Evolutionary conservation across 345 rosid genomes (phyloP).

Genomic region (Heritiera fomes): DNA sequence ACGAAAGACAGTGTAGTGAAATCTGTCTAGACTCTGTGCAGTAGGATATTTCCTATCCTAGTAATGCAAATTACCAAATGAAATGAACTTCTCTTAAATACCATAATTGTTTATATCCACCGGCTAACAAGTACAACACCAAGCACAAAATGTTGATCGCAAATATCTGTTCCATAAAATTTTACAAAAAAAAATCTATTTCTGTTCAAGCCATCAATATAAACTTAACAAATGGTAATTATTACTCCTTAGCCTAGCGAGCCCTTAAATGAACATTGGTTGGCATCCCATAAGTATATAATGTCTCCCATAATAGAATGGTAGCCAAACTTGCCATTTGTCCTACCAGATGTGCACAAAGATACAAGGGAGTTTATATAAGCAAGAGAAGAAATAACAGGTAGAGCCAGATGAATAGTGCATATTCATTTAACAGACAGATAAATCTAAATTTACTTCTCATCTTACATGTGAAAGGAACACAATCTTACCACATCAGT

Average conservation of each 20-base stretch:
- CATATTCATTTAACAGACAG: not conserved
- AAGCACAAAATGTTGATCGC: conserved; percentile 7
- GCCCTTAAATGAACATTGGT: not conserved
- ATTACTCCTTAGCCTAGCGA: not conserved
- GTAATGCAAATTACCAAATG: not conserved
- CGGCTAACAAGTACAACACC: not conserved
- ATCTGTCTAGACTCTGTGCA: not conserved
- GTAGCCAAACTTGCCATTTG: not conserved
- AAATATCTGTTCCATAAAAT: not conserved
- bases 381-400: not conserved
- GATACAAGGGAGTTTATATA: not conserved
- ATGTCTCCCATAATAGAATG: conserved; percentile 16
- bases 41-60: not conserved
- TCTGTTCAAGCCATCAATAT: not conserved
- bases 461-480: conserved; percentile 15
- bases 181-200: not conserved
- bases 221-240: not conserved
- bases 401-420: not conserved
- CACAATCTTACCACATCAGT: conserved; percentile 77
- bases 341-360: not conserved
- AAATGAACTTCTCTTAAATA: not conserved
- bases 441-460: not conserved
- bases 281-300: conserved; percentile 9
- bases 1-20: not conserved
- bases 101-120: not conserved